phyloP scores from a whole-genome alignment of 2,329 filamentous ascomycete genomes.

The Ceratocystis papillata region DNA sequence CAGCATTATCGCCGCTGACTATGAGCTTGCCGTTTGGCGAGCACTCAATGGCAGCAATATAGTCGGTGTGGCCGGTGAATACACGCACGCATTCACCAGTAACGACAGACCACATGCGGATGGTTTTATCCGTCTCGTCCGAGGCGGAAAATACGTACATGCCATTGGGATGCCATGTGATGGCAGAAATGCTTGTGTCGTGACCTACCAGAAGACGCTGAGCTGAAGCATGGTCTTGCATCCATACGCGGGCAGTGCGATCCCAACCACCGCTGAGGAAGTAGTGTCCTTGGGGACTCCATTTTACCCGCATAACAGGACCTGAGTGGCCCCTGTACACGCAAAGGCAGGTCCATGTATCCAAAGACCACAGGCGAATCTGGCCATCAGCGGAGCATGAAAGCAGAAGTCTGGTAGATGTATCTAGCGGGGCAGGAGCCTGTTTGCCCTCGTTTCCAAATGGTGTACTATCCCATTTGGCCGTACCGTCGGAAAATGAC shows the following conservation, averaged over 20 bases:
- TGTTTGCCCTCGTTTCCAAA: constrained; percentile 41
- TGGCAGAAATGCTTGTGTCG: constrained; percentile 79
- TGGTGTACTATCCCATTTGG: constrained; percentile 39
- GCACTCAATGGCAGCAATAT: constrained; percentile 74
- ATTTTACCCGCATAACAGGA: constrained; percentile 77
- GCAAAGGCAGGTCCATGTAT: constrained; percentile 83
- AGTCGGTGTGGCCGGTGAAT: constrained; percentile 83
- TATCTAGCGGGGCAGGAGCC: constrained; percentile 38
- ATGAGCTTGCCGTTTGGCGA: constrained; percentile 79
- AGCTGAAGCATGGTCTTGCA: constrained; percentile 82
- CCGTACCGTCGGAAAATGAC: constrained; percentile 68
- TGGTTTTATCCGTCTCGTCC: constrained; percentile 72
- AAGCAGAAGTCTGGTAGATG: constrained; percentile 62
- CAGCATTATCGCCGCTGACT: constrained; percentile 79
- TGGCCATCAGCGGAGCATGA: constrained; percentile 82
- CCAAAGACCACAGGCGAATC: constrained; percentile 83
- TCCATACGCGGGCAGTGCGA: constrained; percentile 82
- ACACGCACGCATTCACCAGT: constrained; percentile 80
- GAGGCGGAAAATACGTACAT: constrained; percentile 89
- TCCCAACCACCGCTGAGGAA: constrained; percentile 83
- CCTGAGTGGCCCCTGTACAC: constrained; percentile 89
- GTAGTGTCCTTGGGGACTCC: constrained; percentile 91
- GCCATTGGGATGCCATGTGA: constrained; percentile 92
- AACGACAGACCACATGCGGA: constrained; percentile 93
- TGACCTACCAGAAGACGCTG: constrained; percentile 84